Evolutionary conservation across 192 early-diverging fungal genomes (phyloP), one percentile per base, ranked within the genome.

Genomic region (Entomortierella parvispora): DNA sequence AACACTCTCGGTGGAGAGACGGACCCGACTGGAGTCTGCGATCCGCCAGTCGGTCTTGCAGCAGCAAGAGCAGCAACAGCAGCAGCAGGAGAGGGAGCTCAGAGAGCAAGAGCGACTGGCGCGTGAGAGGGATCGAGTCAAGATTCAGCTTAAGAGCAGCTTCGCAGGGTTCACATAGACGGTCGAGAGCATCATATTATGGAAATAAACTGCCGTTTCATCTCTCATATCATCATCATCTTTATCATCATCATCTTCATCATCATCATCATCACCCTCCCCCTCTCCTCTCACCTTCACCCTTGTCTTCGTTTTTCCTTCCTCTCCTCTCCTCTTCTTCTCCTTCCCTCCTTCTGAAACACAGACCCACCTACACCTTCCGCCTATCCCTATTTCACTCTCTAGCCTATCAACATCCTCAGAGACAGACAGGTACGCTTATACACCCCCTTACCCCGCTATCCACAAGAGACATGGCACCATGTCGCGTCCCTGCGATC

Each of bases 1-100:
- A 8, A 26, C 52, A 15, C 52, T 86, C 37, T 61, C 83, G 6
- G 49, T 59, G 2, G 69, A 81, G 26, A 60, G 74, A n/a, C 68
- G 85, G 23, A 68, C 72, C 2, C 80, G 86, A 65, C 61, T 88
- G 9, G 87, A 88, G 66, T 66, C 75, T 25, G 65, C 81, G 25
- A 78, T 88, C 5, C 71, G 87, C 40, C 76, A 81, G 48, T 82
- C 70, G 34, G 82, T 88, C 14, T 31, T 81, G 42, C 43, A 72
- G 31, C 68, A 77, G 7, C 84, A 86, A 42, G 67, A 82, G 43
- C 65, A 76, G 33, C 81, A 83, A 18, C 65, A 80, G 51, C 50
- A 74, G 43, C 71, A 70, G 54, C 71, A 76, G 9, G 76, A 72
- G 34, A 48, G 56, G 23, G 69, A 76, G 58, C 69, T 72, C 48